Base-by-base conservation (phyloP, 2,329 filamentous ascomycete genomes). In the Phoma herbarum region DNA sequence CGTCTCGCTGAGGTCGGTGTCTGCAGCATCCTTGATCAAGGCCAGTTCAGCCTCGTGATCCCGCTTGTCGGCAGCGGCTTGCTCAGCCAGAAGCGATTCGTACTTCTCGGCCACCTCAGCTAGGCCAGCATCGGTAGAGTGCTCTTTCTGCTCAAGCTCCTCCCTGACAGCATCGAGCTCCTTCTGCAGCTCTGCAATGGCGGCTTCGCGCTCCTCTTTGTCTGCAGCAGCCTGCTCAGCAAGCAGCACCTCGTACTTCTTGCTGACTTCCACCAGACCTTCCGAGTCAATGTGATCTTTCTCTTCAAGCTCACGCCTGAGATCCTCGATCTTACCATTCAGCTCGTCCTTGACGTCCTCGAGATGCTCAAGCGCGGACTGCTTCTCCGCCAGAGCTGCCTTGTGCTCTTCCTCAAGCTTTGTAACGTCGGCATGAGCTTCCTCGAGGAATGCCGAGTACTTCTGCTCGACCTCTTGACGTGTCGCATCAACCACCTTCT, bases 381-480 rank as follows among this genome's bases (percentile, higher is more conserved):
- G 66, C 20, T 66, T 71, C 44, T 65, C 67, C 8, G 63, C 49
- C 1, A 72, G 26, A 9, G 65, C 67, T 25, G 62, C 53, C 22
- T 69, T 64, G 52, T 68, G 73, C 26, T 73, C 67, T 43, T 72
- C 63, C 51, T 75, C 71, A n/a, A 73, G 53, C 23, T 68, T 64
- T 5, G 60, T 61, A 4, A 63, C 39, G 28, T 71, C 69, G 18
- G 53, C 60, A 46, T 75, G 74, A 10, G 75, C 52, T 29, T 66
- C 69, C 47, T 75, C 73, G 1, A 77, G 58, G 2, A 76, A 50
- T 7, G 59, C 66, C 14, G 64, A 67, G 25, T 69, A 74, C 29
- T 73, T 75, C 22, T 71, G 61, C 52, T 75, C 73, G 6, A 76
- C 67, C 29, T 75, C 71, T 1, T 58, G 60, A 42, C 64, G 65